These are phyloP conservation scores for Pyricularia sp. DNA, from an alignment of 2,329 filamentous ascomycete genomes.

Conservation along the genomic window DNA sequence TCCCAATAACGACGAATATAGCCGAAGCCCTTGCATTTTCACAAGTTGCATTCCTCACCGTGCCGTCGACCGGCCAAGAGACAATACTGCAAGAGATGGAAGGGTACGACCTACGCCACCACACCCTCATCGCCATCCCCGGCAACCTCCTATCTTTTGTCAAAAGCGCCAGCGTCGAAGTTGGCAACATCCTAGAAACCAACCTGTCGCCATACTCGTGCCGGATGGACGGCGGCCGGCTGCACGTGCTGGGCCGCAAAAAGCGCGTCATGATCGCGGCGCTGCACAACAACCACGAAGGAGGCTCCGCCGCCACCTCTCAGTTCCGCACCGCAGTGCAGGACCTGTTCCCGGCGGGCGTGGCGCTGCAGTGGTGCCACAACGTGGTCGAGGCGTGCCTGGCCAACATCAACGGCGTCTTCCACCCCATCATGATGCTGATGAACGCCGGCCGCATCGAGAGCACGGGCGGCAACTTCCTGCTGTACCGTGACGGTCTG, in stretches of 20 bases:
- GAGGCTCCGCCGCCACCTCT: no score
- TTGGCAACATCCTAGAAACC: slow-evolving; percentile 14
- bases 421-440: slow-evolving; percentile 18
- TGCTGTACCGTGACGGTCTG: slow-evolving; percentile 13
- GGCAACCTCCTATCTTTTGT: slow-evolving; percentile 16
- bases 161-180: slow-evolving; percentile 7
- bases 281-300: slow-evolving; percentile 43
- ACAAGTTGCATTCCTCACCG: slow-evolving; percentile 13
- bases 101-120: slow-evolving; percentile 8
- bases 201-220: slow-evolving; percentile 16
- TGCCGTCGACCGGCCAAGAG: slow-evolving; percentile 12
- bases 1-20: slow-evolving; percentile 12
- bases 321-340: slow-evolving; percentile 6
- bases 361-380: slow-evolving; percentile 15
- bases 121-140: slow-evolving; percentile 15
- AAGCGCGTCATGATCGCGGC: slow-evolving; percentile 72
- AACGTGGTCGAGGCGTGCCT: slow-evolving; percentile 16
- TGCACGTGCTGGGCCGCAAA: slow-evolving; percentile 13
- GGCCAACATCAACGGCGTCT: slow-evolving; percentile 17
- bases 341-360: slow-evolving; percentile 10
- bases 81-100: slow-evolving; percentile 10
- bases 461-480: slow-evolving; percentile 14
- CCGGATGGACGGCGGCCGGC: slow-evolving; percentile 11
- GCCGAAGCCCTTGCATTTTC: slow-evolving; percentile 13
- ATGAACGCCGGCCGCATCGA: slow-evolving; percentile 19